Base-by-base conservation (phyloP, 2,329 filamentous ascomycete species). In the Nemania sp. region DNA sequence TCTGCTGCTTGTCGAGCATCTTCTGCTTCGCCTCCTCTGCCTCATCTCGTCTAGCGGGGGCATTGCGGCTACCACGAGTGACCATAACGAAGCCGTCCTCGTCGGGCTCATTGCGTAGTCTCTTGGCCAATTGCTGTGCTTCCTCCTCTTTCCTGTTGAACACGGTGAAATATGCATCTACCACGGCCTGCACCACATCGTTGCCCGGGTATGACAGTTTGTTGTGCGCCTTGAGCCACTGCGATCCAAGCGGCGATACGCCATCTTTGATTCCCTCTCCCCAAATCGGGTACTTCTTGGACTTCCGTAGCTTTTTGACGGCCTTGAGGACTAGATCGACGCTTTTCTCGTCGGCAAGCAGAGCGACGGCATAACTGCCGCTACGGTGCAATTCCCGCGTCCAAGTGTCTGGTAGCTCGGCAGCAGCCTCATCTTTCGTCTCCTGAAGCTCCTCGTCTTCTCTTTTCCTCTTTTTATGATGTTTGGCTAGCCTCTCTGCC, bases 81-180 rank as follows among this genome's bases (percentile, higher is more conserved):
- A 99, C 94, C 3, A 92, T 97, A 43, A 97, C 82, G 70, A 99
- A 99, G 2, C 94, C 94, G 71, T 99, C 94, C 67, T 91, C 92
- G 70, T 99, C 94, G 0, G 93, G 91, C 65, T 91, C 86, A 62
- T 88, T 87, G 56, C 90, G 84, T 57, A 87, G 76, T 50, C 81
- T 76, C 73, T 83, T 85, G 68, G 74, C 88, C 68, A 77, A 80
- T 74, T 76, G 86, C 61, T 67, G 80, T 63, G 77, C 86, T 72
- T 78, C 86, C 73, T 71, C 84, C 78, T 81, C 89, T 74, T 78
- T 90, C 75, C 68, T 82, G 75, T 79, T 88, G 75, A 91, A 97
- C n/a, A 85, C 78, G 19, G 82, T 81, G 80, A 97, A 96, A 77
- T 91, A 97, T 30, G 86, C 84, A 67, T 97, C 91, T 20, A 96